Evolutionary conservation across 495 filamentous ascomycete genomes (phyloP).

Genomic region (Astrothelium macrocarpum): DNA sequence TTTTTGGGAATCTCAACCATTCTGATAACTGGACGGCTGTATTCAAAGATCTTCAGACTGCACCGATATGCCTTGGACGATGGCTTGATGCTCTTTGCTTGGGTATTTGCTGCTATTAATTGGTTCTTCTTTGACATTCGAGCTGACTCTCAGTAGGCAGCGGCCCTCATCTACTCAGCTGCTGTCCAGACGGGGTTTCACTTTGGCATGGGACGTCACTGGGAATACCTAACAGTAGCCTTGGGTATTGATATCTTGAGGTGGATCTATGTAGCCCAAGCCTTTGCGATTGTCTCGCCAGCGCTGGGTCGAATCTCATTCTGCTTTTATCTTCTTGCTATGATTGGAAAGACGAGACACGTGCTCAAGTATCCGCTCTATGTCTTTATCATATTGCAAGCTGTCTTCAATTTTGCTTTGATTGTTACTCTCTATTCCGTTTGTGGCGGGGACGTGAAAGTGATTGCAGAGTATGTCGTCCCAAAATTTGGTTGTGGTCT

Average conservation of each 20-base stretch:
- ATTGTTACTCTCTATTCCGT: not conserved
- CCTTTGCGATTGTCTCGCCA: constrained; percentile 3
- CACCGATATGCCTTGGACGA: constrained; percentile 6
- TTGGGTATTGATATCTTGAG: not conserved
- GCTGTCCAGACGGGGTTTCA: constrained; percentile 6
- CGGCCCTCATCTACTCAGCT: constrained; percentile 1
- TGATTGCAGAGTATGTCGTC: not conserved
- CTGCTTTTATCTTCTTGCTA: constrained; percentile 1
- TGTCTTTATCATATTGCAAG: not conserved
- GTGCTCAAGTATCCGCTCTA: constrained; percentile 1
- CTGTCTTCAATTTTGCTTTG: not conserved
- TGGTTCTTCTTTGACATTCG: not conserved
- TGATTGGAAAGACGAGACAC: constrained; percentile 3
- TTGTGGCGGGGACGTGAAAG: not conserved
- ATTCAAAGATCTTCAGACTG: constrained; percentile 6
- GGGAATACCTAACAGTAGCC: constrained; percentile 1
- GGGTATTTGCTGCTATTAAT: not conserved
- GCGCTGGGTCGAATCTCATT: constrained; percentile 4
- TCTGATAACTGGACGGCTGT: constrained; percentile 4
- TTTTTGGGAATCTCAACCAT: not conserved
- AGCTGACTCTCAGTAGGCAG: not conserved
- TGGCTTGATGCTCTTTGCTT: constrained; percentile 5
- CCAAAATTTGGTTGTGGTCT: not conserved
- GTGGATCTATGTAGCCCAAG: constrained; percentile 8
- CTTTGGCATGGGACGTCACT: constrained; percentile 9